phyloP scores from a whole-genome alignment of 2,329 filamentous ascomycete species.

The Trichoderma hamatum region DNA sequence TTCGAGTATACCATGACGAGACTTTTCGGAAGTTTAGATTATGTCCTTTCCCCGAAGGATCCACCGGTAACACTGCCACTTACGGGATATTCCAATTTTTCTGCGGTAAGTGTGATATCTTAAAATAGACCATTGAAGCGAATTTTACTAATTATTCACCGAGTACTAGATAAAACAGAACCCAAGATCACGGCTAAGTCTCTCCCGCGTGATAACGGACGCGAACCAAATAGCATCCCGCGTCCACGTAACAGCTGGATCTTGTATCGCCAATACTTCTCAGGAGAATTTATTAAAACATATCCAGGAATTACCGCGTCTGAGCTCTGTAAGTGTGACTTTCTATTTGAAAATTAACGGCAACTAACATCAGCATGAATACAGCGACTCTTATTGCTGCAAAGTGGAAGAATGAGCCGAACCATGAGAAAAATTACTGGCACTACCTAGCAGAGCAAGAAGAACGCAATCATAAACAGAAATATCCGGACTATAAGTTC shows the following conservation, averaged over 20 bases:
- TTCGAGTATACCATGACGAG: conserved; percentile 35
- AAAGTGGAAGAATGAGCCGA: conserved; percentile 37
- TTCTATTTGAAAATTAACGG: neutral
- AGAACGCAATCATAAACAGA: conserved; percentile 35
- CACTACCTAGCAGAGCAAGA: conserved; percentile 33
- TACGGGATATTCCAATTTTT: conserved; percentile 32
- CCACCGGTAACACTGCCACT: conserved; percentile 20
- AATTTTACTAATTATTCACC: neutral
- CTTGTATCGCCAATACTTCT: conserved; percentile 39
- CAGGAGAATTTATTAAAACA: conserved; percentile 32
- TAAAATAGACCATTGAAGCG: neutral
- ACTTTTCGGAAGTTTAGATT: conserved; percentile 34
- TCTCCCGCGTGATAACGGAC: neutral
- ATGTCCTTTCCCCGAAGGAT: conserved; percentile 32
- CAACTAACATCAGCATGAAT: neutral
- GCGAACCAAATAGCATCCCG: conserved; percentile 31
- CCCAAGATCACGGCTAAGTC: neutral
- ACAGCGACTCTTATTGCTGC: conserved; percentile 35
- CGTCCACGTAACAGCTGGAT: conserved; percentile 41
- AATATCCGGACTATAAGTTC: conserved; percentile 38
- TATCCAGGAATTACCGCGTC: conserved; percentile 35
- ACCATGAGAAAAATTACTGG: conserved; percentile 33
- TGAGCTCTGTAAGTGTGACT: conserved; percentile 37
- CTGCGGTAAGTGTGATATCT: conserved; percentile 29
- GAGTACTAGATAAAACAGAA: conserved; percentile 24